Conservation (phyloP, 495 filamentous ascomycete species). For the Penicillium odoratum region DNA sequence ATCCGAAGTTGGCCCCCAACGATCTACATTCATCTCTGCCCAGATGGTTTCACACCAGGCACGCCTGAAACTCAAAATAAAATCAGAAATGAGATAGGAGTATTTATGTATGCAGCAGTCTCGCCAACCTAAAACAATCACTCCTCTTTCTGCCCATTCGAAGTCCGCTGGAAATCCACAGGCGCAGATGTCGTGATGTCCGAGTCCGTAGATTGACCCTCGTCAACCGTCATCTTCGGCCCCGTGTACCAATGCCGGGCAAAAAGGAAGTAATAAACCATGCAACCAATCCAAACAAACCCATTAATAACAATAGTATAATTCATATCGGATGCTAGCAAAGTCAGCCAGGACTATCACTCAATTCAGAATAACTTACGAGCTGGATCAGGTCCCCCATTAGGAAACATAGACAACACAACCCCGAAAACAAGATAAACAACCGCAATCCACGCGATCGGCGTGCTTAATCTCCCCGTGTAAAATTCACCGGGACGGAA, state of each 20-base stretch:
- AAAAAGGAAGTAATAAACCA: conserved; percentile 64
- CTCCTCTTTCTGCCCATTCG: conserved; percentile 1
- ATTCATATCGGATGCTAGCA: conserved; percentile 56
- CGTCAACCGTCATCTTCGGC: conserved; percentile 65
- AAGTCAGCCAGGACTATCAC: conserved; percentile 7
- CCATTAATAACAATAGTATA: conserved; percentile 66
- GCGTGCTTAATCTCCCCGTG: conserved; percentile 41
- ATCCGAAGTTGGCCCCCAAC: too few species aligned
- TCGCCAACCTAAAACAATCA: neutral
- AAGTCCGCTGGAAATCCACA: neutral
- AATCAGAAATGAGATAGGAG: neutral
- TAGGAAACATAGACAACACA: conserved; percentile 59
- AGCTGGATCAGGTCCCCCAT: conserved; percentile 54
- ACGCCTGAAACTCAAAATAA: too few species aligned
- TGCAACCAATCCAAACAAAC: conserved; percentile 60
- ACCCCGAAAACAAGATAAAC: conserved; percentile 58
- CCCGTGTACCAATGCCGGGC: conserved; percentile 74
- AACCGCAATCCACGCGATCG: conserved; percentile 55
- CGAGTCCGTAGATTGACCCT: conserved; percentile 6
- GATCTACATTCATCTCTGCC: too few species aligned
- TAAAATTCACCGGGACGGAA: conserved; percentile 57
- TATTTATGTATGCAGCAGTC: neutral
- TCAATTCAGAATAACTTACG: conserved; percentile 25
- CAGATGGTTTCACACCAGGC: too few species aligned
- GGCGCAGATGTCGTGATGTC: neutral